Percentiles rank a stretch among this genome's conserved stretches.
Conservation (phyloP, 305 asterid species). For the Fraxinus ornus region DNA sequence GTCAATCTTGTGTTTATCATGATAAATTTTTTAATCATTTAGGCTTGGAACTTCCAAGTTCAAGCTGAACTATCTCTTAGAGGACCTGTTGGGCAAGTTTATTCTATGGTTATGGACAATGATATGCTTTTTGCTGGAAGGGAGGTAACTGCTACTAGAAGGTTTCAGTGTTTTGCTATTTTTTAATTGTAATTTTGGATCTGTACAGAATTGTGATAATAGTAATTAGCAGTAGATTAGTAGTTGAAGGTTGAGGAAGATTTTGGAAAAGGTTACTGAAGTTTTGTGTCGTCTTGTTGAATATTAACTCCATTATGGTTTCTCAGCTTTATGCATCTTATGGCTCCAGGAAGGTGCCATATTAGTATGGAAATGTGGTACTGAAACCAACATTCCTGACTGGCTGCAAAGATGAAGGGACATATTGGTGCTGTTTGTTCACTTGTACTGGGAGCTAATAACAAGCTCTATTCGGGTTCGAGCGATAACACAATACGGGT, state of each 20-base stretch:
- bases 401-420: conserved; percentile 33
- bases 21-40: not conserved
- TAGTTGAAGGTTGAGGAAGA: not conserved
- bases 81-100: conserved; percentile 48
- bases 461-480: conserved; percentile 57
- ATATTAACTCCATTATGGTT: not conserved
- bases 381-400: conserved; percentile 26
- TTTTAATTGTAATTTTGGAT: not conserved
- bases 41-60: conserved; percentile 54
- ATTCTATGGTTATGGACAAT: conserved; percentile 34
- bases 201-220: not conserved
- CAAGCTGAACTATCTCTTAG: conserved; percentile 34
- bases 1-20: too few relatives aligned
- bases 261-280: not conserved
- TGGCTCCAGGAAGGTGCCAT: conserved; percentile 56
- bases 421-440: conserved; percentile 41
- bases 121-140: conserved; percentile 58
- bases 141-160: conserved; percentile 36
- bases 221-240: not conserved
- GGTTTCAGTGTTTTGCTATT: not conserved
- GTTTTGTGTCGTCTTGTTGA: not conserved
- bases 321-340: not conserved
- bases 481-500: conserved; percentile 51
- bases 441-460: conserved; percentile 36
- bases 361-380: conserved; percentile 45